Base-by-base conservation (phyloP, 768 basidiomycete species). In the Lactarius tabidus region DNA sequence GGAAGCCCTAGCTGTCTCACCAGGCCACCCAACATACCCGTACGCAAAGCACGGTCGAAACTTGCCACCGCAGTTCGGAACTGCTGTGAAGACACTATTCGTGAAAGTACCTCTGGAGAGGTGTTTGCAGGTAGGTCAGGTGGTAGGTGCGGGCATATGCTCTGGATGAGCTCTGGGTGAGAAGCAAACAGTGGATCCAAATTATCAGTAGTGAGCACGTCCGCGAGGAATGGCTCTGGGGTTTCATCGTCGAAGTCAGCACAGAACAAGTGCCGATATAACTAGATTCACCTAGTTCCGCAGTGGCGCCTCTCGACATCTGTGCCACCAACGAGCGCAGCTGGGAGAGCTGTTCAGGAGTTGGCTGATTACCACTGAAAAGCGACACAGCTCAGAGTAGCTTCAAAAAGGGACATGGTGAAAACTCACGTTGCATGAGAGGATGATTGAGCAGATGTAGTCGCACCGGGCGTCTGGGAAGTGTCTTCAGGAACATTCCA, bases 1-100 rank as follows among this genome's bases (percentile, higher is more conserved):
- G 92, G 91, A 41, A 97, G 77, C 2, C 93, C 94, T 8, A 97
- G 79, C 29, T 86, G 83, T 38, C 86, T 79, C 63, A 96, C 91
- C 23, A 95, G 79, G 1, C 82, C 84, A 7, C 86, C 87, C 2
- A 95, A 77, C 58, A 93, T 75, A 9, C 94, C 94, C 0, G 90
- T 94, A 57, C 88, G 79, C 61, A 97, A 79, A 7, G 93, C 94
- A 71, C 89, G 87, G 72, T 97, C 94, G 55, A 97, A 83, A 72
- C 84, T 90, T 3, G 84, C 78, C 23, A 95, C 90, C 1, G 91
- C 88, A 6, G 84, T 78, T 65, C 89, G 87, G 77, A 95, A 94
- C 70, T 91, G 93, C 0, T 91, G 89, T 1, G 90, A 91, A 76
- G 85, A 83, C 66, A 95, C 85, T 69, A 95, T 86, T 38, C 85